Conservation (phyloP, 345 rosid species). For the Zanthoxylum bungeanum region DNA sequence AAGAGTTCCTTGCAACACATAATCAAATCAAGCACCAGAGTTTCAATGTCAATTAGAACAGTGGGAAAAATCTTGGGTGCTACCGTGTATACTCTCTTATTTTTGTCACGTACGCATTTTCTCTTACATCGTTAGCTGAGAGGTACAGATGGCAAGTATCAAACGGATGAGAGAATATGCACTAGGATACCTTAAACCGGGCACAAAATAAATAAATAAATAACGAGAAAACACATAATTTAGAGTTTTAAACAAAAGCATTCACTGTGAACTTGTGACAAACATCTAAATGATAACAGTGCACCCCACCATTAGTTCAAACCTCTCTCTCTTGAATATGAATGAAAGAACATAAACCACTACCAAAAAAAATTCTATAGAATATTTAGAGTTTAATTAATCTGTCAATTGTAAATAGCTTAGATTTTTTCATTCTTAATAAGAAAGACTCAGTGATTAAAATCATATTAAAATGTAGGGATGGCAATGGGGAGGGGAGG, state of each 20-base stretch:
- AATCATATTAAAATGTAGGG: no score
- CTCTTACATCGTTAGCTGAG: no score
- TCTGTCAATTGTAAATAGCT: not conserved
- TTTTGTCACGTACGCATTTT: no score
- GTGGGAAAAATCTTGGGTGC: no score
- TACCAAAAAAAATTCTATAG: not conserved
- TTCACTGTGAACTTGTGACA: conserved; percentile 17
- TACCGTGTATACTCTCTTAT: no score
- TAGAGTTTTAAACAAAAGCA: not conserved
- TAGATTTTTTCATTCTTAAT: not conserved
- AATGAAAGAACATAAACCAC: not conserved
- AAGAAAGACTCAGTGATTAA: no score
- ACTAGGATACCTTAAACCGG: not conserved
- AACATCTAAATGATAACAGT: conserved; percentile 13
- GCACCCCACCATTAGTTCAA: not conserved
- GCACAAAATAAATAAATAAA: not conserved
- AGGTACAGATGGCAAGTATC: no score
- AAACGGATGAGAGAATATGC: no score
- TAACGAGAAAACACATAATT: not conserved
- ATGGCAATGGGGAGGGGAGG: no score
- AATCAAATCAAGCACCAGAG: not conserved
- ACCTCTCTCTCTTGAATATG: not conserved
- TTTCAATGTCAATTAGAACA: not conserved
- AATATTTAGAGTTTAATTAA: not conserved
- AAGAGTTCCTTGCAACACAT: not conserved